Conservation (phyloP, 306 rosid genomes). For the Vigna hirtella region DNA sequence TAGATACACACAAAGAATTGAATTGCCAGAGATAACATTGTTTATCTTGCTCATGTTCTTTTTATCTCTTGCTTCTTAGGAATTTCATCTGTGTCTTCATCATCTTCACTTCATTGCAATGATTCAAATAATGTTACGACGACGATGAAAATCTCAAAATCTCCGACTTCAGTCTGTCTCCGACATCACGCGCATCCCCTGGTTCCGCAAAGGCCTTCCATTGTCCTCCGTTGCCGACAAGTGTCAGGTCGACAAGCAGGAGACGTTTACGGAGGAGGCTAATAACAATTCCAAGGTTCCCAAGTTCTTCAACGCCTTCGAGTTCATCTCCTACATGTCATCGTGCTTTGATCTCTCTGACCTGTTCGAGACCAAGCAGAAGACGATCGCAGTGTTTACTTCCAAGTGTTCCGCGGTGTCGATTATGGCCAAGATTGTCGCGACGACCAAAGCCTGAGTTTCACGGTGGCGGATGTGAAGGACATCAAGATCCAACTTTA, state of each 20-base stretch:
- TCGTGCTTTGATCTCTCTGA: conserved; percentile 79
- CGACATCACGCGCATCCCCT: conserved; percentile 65
- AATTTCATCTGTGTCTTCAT: conserved; percentile 60
- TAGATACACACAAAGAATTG: background rate
- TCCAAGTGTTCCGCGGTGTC: conserved; percentile 60
- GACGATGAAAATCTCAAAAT: conserved; percentile 70
- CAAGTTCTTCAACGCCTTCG: conserved; percentile 77
- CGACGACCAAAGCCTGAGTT: conserved; percentile 60
- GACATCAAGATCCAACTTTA: conserved; percentile 62
- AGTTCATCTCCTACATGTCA: conserved; percentile 78
- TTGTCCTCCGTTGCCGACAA: conserved; percentile 32
- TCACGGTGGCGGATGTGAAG: conserved; percentile 54
- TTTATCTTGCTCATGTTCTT: conserved; percentile 37
- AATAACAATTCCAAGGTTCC: conserved; percentile 38
- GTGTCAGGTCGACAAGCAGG: conserved; percentile 35
- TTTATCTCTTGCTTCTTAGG: conserved; percentile 58
- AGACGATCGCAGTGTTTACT: conserved; percentile 66
- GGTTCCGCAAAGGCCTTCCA: conserved; percentile 57
- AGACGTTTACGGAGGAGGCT: background rate
- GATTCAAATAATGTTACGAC: conserved; percentile 24
- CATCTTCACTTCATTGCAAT: too few relatives aligned
- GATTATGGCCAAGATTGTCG: conserved; percentile 64
- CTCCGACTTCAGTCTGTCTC: conserved; percentile 81
- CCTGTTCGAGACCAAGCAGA: conserved; percentile 65
- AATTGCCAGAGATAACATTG: conserved; percentile 26